A percentile compares a stretch with the other conserved stretches of the same genome.
Evolutionary conservation across 805 yeast genomes (phyloP).

Genomic region (Pichia ethanolica): DNA sequence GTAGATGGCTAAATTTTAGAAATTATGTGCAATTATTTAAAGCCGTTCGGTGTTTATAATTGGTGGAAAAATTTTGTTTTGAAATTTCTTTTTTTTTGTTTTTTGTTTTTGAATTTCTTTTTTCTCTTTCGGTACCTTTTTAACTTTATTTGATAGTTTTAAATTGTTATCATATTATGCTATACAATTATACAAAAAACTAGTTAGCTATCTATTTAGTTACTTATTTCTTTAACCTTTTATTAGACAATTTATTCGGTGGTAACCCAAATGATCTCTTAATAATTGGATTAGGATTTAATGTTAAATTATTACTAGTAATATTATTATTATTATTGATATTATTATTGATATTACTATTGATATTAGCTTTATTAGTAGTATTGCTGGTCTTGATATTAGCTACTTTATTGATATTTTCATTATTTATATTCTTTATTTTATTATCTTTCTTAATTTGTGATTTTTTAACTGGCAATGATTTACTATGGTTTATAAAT

Average conservation of each 20-base stretch:
- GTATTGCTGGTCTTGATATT: neutral
- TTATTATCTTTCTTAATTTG: conserved; percentile 6
- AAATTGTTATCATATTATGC: too few relatives aligned
- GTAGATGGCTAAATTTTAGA: too few relatives aligned
- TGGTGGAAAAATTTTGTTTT: too few relatives aligned
- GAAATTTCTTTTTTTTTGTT: too few relatives aligned
- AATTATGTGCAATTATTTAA: too few relatives aligned
- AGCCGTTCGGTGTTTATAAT: too few relatives aligned
- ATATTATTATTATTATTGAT: neutral
- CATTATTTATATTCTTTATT: conserved; percentile 6
- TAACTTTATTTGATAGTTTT: too few relatives aligned
- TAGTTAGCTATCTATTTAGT: too few relatives aligned
- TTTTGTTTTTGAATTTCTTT: too few relatives aligned
- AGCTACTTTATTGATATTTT: too few relatives aligned
- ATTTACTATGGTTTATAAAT: conserved; percentile 54
- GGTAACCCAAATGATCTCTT: conserved; percentile 24
- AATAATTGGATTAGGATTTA: neutral
- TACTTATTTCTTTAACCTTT: conserved; percentile 16
- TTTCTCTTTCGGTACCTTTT: too few relatives aligned
- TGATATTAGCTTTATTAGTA: neutral
- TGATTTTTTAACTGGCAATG: conserved; percentile 51
- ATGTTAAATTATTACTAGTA: neutral
- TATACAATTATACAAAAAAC: too few relatives aligned
- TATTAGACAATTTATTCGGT: conserved; percentile 13
- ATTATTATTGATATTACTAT: neutral